phyloP scores from a whole-genome alignment of 2,329 filamentous ascomycete species.

The Scopulariopsis brevicaulis region DNA sequence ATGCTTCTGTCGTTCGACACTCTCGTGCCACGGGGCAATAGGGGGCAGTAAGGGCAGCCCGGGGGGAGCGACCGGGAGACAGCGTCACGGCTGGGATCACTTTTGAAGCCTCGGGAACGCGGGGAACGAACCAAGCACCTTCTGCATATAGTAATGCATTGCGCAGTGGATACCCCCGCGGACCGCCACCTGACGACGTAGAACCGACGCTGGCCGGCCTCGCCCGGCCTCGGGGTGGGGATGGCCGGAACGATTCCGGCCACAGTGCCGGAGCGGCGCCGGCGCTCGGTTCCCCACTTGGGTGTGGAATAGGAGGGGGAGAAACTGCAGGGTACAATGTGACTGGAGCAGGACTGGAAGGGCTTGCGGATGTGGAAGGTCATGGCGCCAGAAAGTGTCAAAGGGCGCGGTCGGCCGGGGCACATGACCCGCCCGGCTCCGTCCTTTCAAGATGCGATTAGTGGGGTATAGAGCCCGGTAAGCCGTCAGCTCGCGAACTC shows the following conservation, averaged over 20 bases:
- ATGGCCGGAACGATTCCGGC: slow-evolving; percentile 23
- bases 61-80: background rate
- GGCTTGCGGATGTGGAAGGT: no score
- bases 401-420: no score
- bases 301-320: background rate
- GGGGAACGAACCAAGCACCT: background rate
- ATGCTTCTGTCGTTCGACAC: no score
- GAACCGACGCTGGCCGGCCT: slow-evolving; percentile 8
- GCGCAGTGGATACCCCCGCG: background rate
- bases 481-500: no score
- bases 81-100: background rate
- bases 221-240: slow-evolving; percentile 7
- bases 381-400: no score
- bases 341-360: no score
- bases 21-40: no score
- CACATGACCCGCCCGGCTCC: no score
- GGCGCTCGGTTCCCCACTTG: background rate
- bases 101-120: background rate
- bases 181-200: background rate
- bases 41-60: no score
- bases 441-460: no score
- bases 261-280: slow-evolving; percentile 8
- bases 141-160: background rate
- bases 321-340: background rate
- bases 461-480: no score